Base-by-base conservation (phyloP, 1,284 basidiomycete species). In the Hemileia vastatrix region DNA sequence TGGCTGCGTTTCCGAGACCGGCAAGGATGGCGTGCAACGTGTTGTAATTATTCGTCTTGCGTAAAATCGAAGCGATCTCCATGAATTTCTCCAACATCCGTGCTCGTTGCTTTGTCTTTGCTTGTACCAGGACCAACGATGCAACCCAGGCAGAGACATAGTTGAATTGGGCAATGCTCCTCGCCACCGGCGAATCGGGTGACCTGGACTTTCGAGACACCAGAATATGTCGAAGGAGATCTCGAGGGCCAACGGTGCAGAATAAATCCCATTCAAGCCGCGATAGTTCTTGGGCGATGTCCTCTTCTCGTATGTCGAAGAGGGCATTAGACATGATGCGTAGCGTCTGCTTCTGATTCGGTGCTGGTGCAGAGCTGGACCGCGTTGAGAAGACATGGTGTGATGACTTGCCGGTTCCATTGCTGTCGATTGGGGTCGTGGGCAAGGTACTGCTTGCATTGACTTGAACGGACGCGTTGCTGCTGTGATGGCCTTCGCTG, bases 191-290 rank as follows among this genome's bases (percentile, higher is more conserved):
- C 3, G 65, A 54, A 1, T 64, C 66, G 32, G 44, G 15, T 6
- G 60, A 49, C 0, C 63, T 49, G 8, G 67, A 64, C 50, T 70
- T 65, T 9, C 58, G 48, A 4, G 71, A 67, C 47, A 67, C 68
- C 13, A 73, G 66, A 2, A 71, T 69, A 48, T 72, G 71, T 1
- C 72, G 69, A 6, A 73, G 54, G 0, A 71, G 56, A 47, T 73
- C 72, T 31, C 72, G 67, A 11, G 71, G 70, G 66, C 70, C 63
- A 49, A 6, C 13, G 18, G 18, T 15, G 18, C 6, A 19, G 4
- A 71, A 71, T n/a, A 64, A 51, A 49, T 67, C 44, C 72, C 72
- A 73, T 0, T 69, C 62, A 8, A 71, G 49, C 27, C 70, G 56
- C 18, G 72, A 70, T 19, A 73, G 70, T 54, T 71, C 67, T 23